A percentile compares a stretch with the other conserved stretches of the same genome.
Conservation (phyloP, 192 early-diverging fungal species). For the Helicostylum pulchrum region DNA sequence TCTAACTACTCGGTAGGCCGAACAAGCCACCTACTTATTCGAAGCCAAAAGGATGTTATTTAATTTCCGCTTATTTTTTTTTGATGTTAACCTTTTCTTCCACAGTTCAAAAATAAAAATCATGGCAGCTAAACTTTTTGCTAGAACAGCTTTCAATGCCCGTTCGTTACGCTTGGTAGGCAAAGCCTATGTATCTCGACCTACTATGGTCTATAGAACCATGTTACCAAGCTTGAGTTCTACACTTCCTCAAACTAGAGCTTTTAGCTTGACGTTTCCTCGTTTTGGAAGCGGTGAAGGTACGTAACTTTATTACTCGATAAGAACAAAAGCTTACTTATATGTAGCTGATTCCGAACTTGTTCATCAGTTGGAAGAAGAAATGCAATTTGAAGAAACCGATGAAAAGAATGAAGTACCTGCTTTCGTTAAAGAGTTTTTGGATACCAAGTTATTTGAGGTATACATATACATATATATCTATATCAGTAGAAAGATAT, state of each 20-base stretch:
- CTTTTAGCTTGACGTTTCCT: neutral
- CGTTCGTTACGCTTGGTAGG: too few species aligned
- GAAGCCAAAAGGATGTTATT: neutral
- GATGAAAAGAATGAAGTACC: constrained; percentile 52
- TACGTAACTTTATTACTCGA: neutral
- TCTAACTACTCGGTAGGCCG: too few species aligned
- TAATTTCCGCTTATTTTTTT: neutral
- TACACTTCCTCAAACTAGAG: neutral
- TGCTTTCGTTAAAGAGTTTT: constrained; percentile 70
- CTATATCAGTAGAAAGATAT: neutral
- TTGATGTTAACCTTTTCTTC: neutral
- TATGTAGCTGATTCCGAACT: constrained; percentile 61
- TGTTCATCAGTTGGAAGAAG: constrained; percentile 61
- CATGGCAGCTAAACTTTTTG: too few species aligned
- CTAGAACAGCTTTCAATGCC: too few species aligned
- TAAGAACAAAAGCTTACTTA: neutral
- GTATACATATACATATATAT: constrained; percentile 7
- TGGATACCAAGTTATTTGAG: constrained; percentile 54
- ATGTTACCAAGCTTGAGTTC: too few species aligned
- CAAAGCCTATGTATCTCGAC: too few species aligned
- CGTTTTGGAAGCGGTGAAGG: constrained; percentile 11
- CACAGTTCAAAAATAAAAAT: neutral
- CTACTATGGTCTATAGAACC: too few species aligned
- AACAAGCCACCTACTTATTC: too few species aligned
- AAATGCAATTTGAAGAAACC: constrained; percentile 69